A percentile compares a stretch with the other conserved stretches of the same genome.
These are phyloP conservation scores for Saccharomyces pastorianus DNA, from an alignment of 1,139 yeast species.

Conservation along the genomic window DNA sequence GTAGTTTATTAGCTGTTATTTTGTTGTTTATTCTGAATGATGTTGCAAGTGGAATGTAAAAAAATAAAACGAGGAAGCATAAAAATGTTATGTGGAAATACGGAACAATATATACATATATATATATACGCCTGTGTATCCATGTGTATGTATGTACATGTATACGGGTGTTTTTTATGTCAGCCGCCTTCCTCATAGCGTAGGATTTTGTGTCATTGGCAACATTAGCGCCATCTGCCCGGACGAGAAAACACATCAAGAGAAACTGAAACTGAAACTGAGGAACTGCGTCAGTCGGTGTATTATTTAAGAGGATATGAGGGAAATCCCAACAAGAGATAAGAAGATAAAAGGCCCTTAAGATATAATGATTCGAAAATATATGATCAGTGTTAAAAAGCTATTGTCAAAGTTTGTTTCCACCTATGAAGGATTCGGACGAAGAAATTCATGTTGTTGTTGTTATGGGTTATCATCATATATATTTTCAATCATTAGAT, in stretches of 20 bases:
- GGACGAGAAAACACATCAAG: too few species aligned
- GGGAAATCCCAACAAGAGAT: too few species aligned
- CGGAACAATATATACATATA: too few species aligned
- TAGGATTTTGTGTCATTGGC: too few species aligned
- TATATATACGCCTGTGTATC: too few species aligned
- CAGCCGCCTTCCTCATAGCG: too few species aligned
- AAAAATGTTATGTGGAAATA: neutral
- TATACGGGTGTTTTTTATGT: too few species aligned
- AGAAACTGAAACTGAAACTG: too few species aligned
- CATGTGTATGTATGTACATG: too few species aligned
- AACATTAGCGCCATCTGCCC: too few species aligned
- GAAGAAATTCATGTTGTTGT: conserved; percentile 42
- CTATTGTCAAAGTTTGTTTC: conserved; percentile 32
- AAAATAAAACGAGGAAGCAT: neutral
- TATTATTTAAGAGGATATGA: neutral
- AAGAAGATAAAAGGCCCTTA: too few species aligned
- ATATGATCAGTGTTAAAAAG: conserved; percentile 28
- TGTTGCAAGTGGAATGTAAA: neutral
- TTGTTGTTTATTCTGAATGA: neutral
- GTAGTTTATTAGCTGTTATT: neutral
- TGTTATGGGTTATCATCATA: conserved; percentile 36
- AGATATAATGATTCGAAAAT: neutral
- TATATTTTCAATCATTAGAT: neutral
- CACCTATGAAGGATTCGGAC: conserved; percentile 36
- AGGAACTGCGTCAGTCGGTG: too few species aligned